Conservation (phyloP, 257 asterid species). For the Solanum gandarillasii region DNA sequence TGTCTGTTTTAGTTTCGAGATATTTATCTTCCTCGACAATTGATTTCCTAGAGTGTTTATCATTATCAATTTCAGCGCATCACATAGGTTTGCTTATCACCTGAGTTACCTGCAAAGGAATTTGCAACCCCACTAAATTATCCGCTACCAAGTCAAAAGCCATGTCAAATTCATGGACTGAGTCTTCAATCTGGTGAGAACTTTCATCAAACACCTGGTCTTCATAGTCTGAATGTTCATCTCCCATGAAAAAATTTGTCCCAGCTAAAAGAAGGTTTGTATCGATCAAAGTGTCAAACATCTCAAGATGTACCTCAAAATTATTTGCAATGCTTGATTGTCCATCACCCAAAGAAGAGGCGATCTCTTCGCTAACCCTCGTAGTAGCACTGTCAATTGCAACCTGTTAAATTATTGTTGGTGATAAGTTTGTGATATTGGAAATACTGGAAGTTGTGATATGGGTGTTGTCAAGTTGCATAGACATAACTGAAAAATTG, state of each 20-base stretch:
- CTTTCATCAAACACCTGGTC: background rate
- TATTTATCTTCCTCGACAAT: background rate
- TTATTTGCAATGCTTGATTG: background rate
- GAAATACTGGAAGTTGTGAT: background rate
- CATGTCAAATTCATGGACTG: background rate
- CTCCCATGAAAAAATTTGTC: background rate
- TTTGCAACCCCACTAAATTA: too few species aligned
- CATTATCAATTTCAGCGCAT: background rate
- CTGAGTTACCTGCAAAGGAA: background rate
- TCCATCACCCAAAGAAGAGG: background rate
- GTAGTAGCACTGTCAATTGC: too few species aligned
- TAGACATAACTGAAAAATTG: too few species aligned
- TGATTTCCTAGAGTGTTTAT: background rate
- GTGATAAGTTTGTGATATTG: background rate
- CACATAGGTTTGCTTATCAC: background rate
- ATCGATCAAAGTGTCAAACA: background rate
- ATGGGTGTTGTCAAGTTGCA: background rate
- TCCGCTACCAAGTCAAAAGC: background rate
- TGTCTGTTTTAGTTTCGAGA: background rate
- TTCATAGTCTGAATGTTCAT: too few species aligned
- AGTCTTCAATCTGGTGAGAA: background rate
- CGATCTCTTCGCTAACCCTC: background rate
- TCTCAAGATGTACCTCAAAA: background rate
- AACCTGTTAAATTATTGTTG: background rate
- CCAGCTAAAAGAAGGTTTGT: background rate